Conservation (phyloP, 495 filamentous ascomycete genomes). For the Neurospora sublineolata region DNA sequence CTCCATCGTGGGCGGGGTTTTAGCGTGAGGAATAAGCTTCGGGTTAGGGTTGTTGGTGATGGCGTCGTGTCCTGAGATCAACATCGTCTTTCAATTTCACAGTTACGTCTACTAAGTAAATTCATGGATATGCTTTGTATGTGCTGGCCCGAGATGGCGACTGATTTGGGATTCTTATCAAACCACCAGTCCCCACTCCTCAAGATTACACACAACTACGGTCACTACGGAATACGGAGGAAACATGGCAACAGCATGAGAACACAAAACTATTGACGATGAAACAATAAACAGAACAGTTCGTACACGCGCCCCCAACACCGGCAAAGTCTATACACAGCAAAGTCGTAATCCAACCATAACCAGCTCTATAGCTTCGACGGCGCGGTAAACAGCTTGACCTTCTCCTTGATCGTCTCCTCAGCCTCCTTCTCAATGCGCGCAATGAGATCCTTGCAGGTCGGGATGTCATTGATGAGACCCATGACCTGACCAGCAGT, state of each 20-base stretch:
- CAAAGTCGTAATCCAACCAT: neutral
- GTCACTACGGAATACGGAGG: neutral
- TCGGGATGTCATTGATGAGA: conserved; percentile 55
- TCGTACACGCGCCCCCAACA: neutral
- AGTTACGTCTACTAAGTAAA: too few relatives aligned
- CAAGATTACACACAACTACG: neutral
- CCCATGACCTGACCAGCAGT: conserved; percentile 56
- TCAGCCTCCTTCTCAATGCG: conserved; percentile 53
- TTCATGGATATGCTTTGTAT: neutral
- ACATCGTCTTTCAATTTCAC: neutral
- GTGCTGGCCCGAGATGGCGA: neutral
- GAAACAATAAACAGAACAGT: neutral
- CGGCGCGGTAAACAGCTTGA: conserved; percentile 24
- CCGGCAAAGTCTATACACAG: neutral
- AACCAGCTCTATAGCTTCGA: conserved; percentile 28
- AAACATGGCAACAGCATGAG: neutral
- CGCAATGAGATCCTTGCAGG: conserved; percentile 41
- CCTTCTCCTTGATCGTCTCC: conserved; percentile 35
- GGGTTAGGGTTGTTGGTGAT: neutral
- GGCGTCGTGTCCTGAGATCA: neutral
- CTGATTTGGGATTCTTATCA: neutral
- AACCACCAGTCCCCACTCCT: neutral
- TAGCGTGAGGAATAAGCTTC: neutral
- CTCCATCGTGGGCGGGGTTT: neutral
- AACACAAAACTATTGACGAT: neutral